Base-by-base conservation (phyloP, 2,329 filamentous ascomycete genomes). In the Cadophora gregata region DNA sequence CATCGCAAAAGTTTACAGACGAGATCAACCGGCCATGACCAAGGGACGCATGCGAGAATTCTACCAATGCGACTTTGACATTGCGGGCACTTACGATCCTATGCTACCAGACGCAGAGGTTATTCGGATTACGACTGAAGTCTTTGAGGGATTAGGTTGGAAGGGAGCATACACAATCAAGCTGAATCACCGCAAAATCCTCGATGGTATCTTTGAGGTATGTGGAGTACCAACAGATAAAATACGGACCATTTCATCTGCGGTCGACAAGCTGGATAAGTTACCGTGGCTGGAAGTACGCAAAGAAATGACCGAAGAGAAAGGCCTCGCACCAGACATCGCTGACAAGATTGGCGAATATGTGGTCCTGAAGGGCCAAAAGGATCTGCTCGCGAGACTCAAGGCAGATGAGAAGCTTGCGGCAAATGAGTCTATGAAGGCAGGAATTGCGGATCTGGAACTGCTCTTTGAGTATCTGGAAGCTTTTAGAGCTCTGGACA, bases 31-130 rank as follows among this genome's bases (percentile, higher is more conserved):
- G 27, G 91, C 93, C 68, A 93, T 97, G 81, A 92, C 90, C 69
- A 96, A 96, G 78, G 95, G 94, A 61, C 88, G 94, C 63, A 96
- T 97, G 91, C 88, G 95, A 76, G 95, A 97, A 80, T 97, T 97
- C 80, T 97, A 96, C 82, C 94, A 97, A 80, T 97, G 94, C 82
- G 95, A 98, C 81, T 96, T 97, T 77, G 94, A 97, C 78, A 95
- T 97, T 80, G 94, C 94, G 14, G 93, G 94, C 68, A 83, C 82
- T 50, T 96, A 93, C 81, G 95, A 97, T 77, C 81, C 92, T 63
- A 97, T 97, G 93, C 86, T 97, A 29, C 93, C 94, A 65, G 95
- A 97, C 76, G 92, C 93, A 45, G 94, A 97, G 81, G 90, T 97
- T 67, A 81, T 98, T 73, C 86, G 91, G 66, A 93, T 97, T 71